Percentiles rank a stretch among this genome's conserved stretches.
These are phyloP conservation scores for Termitomyces sp. DNA, from an alignment of 768 basidiomycete genomes.

Conservation along the genomic window DNA sequence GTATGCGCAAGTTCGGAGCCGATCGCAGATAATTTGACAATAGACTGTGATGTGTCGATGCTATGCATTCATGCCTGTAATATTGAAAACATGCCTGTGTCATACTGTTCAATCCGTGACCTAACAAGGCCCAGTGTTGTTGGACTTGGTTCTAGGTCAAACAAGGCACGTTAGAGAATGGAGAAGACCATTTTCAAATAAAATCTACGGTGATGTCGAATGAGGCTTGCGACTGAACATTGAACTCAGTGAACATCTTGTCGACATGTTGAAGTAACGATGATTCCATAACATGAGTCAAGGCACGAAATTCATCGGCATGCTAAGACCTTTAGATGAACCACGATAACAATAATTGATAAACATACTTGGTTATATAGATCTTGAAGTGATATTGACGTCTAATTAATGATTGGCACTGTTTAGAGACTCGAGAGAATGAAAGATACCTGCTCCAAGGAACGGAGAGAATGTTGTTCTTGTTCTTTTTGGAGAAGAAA, in stretches of 20 bases:
- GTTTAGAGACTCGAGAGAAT: not conserved
- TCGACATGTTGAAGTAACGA: conserved; percentile 1
- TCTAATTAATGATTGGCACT: not conserved
- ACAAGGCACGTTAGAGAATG: not conserved
- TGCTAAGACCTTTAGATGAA: not conserved
- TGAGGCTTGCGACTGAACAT: conserved; percentile 8
- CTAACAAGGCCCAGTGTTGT: conserved; percentile 8
- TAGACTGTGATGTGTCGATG: conserved; percentile 15
- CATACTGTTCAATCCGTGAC: conserved; percentile 7
- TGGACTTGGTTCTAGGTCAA: conserved; percentile 7
- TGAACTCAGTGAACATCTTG: not conserved
- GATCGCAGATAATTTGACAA: conserved; percentile 15
- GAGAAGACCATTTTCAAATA: not conserved
- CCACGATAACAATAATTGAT: not conserved
- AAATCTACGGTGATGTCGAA: conserved; percentile 11
- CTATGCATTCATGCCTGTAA: not conserved
- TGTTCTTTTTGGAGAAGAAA: conserved; percentile 1
- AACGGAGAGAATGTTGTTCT: not conserved
- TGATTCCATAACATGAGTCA: not conserved
- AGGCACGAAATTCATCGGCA: not conserved
- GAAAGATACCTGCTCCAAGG: conserved; percentile 6
- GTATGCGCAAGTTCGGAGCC: conserved; percentile 18
- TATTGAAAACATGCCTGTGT: conserved; percentile 2
- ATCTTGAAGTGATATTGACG: conserved; percentile 3
- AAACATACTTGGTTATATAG: conserved; percentile 5